phyloP scores from a whole-genome alignment of 805 yeast genomes.

The Kazachstania psychrophila region DNA sequence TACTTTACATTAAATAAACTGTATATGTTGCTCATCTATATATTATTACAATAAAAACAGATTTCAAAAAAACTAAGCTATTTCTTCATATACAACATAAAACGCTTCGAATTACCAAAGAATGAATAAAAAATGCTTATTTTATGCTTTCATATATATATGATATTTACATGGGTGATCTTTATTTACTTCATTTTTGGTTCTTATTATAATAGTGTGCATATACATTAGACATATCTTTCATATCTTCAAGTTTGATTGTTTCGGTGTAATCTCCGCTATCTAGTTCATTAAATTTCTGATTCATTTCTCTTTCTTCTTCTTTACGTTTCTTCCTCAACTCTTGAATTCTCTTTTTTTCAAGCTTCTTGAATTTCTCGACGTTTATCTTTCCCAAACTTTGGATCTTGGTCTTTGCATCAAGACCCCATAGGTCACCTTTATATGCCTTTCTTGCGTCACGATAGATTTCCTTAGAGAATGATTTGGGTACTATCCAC shows the following conservation, averaged over 20 bases:
- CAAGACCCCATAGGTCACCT: conserved; percentile 84
- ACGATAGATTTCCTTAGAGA: conserved; percentile 65
- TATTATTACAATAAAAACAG: conserved; percentile 5
- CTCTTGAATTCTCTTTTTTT: conserved; percentile 18
- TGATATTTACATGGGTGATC: not conserved
- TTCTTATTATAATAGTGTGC: conserved; percentile 7
- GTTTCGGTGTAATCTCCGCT: conserved; percentile 1
- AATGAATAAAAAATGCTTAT: not conserved
- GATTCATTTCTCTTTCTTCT: conserved; percentile 14
- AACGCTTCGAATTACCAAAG: not conserved
- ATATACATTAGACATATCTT: conserved; percentile 7
- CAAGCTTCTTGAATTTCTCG: conserved; percentile 18
- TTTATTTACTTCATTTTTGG: no score
- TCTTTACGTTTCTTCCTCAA: conserved; percentile 12
- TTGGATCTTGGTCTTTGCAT: conserved; percentile 43
- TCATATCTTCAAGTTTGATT: not conserved
- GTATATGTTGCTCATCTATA: conserved; percentile 9
- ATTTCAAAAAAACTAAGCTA: conserved; percentile 1
- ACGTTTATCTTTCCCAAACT: conserved; percentile 23
- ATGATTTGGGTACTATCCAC: conserved; percentile 79
- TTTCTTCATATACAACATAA: not conserved
- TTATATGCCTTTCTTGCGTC: conserved; percentile 81
- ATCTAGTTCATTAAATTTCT: conserved; percentile 13
- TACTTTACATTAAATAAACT: conserved; percentile 6
- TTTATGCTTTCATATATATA: not conserved